A percentile compares a stretch with the other conserved stretches of the same genome.
Evolutionary conservation across 148 eudicot species (phyloP).

Genomic region (Chenopodium formosanum): DNA sequence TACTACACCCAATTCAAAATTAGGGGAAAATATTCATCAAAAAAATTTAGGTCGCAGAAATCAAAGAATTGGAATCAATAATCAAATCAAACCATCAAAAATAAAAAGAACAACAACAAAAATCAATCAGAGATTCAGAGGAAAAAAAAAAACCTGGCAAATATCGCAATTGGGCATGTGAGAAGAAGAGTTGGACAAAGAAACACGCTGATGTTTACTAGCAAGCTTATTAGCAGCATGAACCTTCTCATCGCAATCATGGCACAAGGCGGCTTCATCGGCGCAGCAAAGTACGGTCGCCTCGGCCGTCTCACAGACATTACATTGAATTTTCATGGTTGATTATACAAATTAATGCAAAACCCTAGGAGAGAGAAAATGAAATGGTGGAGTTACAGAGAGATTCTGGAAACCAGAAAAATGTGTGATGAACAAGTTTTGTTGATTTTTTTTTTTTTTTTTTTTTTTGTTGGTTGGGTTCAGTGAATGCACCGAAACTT

Average conservation of each 20-base stretch:
- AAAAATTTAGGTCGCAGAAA: too few relatives aligned
- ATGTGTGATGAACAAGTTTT: not conserved
- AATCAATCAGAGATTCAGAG: not conserved
- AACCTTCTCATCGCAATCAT: conserved; percentile 66
- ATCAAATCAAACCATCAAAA: too few relatives aligned
- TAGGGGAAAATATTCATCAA: too few relatives aligned
- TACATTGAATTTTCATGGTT: conserved; percentile 92
- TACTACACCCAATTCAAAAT: too few relatives aligned
- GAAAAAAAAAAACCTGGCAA: conserved; percentile 58
- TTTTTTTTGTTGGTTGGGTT: not conserved
- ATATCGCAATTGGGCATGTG: conserved; percentile 85
- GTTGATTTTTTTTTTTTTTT: too few relatives aligned
- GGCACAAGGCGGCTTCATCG: conserved; percentile 34
- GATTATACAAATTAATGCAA: not conserved
- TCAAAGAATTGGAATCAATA: not conserved
- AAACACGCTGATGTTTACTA: conserved; percentile 76
- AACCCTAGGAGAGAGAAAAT: conserved; percentile 13
- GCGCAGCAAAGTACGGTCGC: conserved; percentile 78
- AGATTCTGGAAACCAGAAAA: not conserved
- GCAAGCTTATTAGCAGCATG: conserved; percentile 99
- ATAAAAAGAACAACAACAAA: not conserved
- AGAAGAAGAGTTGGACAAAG: conserved; percentile 52
- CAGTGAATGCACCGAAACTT: conserved; percentile 17
- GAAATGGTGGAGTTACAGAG: too few relatives aligned
- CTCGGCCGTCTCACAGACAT: conserved; percentile 83